phyloP scores from a whole-genome alignment of 2,329 filamentous ascomycete species.

The Neofusicoccum sp. region DNA sequence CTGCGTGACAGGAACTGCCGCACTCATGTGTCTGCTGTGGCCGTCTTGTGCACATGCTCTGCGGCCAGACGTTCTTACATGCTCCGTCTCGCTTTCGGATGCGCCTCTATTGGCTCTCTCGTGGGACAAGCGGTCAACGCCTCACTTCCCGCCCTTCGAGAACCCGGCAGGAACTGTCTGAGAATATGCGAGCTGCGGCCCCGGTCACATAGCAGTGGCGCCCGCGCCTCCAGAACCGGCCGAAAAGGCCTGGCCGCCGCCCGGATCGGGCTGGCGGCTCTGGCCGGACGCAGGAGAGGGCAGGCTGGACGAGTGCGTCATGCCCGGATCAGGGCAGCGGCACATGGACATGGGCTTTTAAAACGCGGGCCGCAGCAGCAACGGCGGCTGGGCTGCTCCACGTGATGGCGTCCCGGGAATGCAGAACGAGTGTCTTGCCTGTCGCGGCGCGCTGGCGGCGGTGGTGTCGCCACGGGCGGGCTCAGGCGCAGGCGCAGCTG shows the following conservation, averaged over 20 bases:
- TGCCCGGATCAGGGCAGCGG: not conserved
- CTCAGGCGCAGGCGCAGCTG: not conserved
- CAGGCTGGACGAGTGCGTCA: too few species aligned
- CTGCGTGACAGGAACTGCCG: too few species aligned
- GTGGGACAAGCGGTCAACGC: not conserved
- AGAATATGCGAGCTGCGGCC: not conserved
- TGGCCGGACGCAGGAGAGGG: too few species aligned
- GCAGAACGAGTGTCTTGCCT: not conserved
- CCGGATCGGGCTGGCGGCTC: too few species aligned
- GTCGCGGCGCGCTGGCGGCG: not conserved
- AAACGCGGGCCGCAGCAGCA: too few species aligned
- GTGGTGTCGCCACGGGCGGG: not conserved
- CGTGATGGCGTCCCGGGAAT: not conserved
- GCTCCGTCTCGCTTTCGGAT: too few species aligned
- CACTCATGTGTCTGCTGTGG: too few species aligned
- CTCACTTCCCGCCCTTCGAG: conserved; percentile 7
- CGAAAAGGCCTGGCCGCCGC: too few species aligned
- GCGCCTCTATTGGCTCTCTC: not conserved
- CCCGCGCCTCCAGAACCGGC: not conserved
- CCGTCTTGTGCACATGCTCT: too few species aligned
- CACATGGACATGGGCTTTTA: not conserved
- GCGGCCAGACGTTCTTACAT: too few species aligned
- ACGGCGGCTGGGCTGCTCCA: not conserved
- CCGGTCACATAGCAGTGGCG: not conserved
- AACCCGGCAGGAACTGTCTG: not conserved